Evolutionary conservation across 73 alveolate species (phyloP).

Genomic region (Stentor coeruleus): DNA sequence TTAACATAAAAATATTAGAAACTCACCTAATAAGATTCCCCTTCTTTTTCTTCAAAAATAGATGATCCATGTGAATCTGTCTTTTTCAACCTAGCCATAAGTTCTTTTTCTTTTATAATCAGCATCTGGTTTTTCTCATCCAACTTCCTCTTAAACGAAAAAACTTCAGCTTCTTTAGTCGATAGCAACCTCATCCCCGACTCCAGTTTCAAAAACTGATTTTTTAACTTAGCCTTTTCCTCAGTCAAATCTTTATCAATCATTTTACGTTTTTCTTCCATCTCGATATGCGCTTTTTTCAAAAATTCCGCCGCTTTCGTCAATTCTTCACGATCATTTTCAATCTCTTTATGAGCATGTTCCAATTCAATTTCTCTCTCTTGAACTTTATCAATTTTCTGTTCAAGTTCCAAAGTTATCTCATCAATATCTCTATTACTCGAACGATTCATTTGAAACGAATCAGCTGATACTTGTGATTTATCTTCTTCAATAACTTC

Average conservation of each 20-base stretch:
- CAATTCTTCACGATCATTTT: background rate
- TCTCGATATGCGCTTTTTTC: background rate
- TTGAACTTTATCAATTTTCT: background rate
- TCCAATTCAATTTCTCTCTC: background rate
- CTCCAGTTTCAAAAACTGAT: background rate
- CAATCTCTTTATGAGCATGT: background rate
- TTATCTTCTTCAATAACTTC: background rate
- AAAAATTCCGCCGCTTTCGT: background rate
- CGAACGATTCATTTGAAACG: background rate
- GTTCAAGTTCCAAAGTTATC: background rate
- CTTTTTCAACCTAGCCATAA: background rate
- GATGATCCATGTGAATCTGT: conserved; percentile 30
- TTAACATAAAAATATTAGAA: no score
- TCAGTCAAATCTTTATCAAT: background rate
- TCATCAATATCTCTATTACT: background rate
- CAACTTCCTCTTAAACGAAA: background rate
- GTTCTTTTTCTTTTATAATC: background rate
- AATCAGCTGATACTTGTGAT: background rate
- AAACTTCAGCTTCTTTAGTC: background rate
- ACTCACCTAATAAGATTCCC: background rate
- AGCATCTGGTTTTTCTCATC: conserved; percentile 1
- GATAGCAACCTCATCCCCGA: background rate
- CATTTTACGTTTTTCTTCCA: background rate
- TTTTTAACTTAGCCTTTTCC: background rate
- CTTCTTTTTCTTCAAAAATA: background rate